phyloP scores from a whole-genome alignment of 2,329 filamentous ascomycete genomes.

The Verticillium klebahnii region DNA sequence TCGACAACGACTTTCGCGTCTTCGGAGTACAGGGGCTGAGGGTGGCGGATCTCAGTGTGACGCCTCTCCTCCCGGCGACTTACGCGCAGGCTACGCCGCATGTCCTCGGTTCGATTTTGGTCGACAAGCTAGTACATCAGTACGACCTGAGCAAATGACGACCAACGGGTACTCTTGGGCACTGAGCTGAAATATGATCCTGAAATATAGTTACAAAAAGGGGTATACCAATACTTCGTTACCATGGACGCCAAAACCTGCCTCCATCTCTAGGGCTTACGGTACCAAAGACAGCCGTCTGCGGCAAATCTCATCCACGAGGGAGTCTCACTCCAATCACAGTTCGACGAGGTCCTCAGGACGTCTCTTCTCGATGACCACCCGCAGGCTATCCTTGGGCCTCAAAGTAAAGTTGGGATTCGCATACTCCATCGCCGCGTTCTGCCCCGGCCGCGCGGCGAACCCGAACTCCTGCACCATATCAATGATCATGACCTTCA shows the following conservation, averaged over 20 bases:
- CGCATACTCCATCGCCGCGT: conserved; percentile 4
- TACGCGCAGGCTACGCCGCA: background rate
- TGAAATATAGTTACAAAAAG: background rate
- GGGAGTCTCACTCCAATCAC: background rate
- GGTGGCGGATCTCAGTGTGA: conserved; percentile 17
- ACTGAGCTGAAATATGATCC: background rate
- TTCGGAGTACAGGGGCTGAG: conserved; percentile 15
- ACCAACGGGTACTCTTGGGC: no score
- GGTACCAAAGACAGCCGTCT: no score
- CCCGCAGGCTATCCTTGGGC: conserved; percentile 7
- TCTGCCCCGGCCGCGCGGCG: conserved; percentile 1
- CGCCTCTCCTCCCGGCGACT: background rate
- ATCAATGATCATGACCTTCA: conserved; percentile 10
- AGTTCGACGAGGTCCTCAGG: background rate
- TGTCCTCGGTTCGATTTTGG: background rate
- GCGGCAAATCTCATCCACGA: no score
- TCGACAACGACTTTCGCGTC: conserved; percentile 31
- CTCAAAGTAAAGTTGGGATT: conserved; percentile 13
- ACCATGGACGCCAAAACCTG: background rate
- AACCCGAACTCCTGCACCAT: conserved; percentile 9
- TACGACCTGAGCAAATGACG: background rate
- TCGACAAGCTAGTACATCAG: background rate
- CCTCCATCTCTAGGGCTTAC: no score
- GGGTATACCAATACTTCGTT: background rate
- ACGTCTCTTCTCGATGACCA: conserved; percentile 5